phyloP scores from a whole-genome alignment of 2,329 filamentous ascomycete genomes.

The Ilyonectria sp. region DNA sequence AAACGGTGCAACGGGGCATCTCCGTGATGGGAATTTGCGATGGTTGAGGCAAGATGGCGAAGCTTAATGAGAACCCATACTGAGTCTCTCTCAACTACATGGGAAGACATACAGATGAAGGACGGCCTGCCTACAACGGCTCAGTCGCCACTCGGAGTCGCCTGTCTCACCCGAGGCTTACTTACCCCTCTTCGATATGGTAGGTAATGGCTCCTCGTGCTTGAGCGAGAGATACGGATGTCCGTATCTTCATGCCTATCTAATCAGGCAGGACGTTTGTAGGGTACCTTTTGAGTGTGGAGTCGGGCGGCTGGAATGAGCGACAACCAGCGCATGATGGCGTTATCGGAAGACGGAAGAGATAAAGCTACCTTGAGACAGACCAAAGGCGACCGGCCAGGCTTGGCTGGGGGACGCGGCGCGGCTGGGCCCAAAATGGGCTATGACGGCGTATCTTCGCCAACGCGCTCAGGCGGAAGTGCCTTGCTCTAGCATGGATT shows the following conservation, averaged over 20 bases:
- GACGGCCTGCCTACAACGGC: neutral
- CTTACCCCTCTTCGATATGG: neutral
- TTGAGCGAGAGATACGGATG: neutral
- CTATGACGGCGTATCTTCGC: neutral
- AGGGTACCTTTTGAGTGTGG: conserved; percentile 1
- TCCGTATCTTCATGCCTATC: conserved; percentile 10
- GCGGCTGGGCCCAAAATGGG: conserved; percentile 12
- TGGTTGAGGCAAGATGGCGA: neutral
- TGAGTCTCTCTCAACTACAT: neutral
- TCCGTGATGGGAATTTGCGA: neutral
- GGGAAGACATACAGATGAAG: neutral
- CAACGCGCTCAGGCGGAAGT: neutral
- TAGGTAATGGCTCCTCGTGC: neutral
- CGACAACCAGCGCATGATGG: conserved; percentile 41
- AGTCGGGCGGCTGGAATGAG: conserved; percentile 40
- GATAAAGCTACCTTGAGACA: conserved; percentile 38
- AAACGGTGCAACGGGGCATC: neutral
- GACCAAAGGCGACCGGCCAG: conserved; percentile 28
- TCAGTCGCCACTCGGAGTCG: neutral
- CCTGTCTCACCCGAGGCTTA: neutral
- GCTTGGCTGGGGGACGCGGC: conserved; percentile 31
- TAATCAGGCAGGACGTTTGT: conserved; percentile 12
- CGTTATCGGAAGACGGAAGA: conserved; percentile 48
- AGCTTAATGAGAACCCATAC: neutral
- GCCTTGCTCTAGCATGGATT: conserved; percentile 1